Evolutionary conservation across 2,329 filamentous ascomycete species (phyloP), one percentile per base, ranked within the genome.

Genomic region (Arthrobotrys conoides): DNA sequence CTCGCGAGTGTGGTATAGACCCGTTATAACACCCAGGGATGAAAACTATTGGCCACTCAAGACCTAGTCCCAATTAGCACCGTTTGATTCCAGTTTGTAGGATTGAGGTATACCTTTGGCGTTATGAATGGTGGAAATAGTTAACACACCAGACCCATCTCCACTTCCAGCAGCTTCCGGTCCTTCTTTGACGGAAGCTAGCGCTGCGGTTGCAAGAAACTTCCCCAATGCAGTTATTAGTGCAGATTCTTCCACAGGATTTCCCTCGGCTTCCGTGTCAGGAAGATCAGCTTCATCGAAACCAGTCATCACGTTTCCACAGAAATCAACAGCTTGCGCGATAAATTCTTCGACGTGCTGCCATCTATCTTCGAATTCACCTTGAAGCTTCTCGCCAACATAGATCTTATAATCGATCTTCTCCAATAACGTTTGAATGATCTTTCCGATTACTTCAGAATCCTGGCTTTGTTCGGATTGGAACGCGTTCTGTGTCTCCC

Each of bases 21-120:
- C 95, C 96, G 57, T 94, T 90, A 83, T 97, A 97, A 27, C 93
- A 91, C 0, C 92, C 93, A 5, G 96, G 94, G 16, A 98, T 90
- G 83, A 98, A 98, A 0, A 98, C 93, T 0, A 97, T 88, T 0
- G 95, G 95, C 96, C 96, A 99, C 84, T 99, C 95, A 0, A 99
- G 87, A 2, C 95, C 80, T 80, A 57, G 1, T 33, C 48, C 33
- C 18, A 5, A 59, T 79, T 59, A 75, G 64, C 22, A 57, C 6
- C 3, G 49, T 33, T n/a, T 27, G 9, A 49, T 9, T 20, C 0
- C 46, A 18, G 5, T 20, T 4, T 59, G 18, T 30, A 12, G 49
- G 9, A 18, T 10, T n/a, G 8, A 63, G 36, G 48, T 44, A 61
- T 59, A 80, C 80, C 95, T 84, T 99, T 99, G 1, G 95, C 93